Evolutionary conservation across 768 basidiomycete species (phyloP), one percentile per base, ranked within the genome.

Genomic region (Phlebiopsis gigantea): DNA sequence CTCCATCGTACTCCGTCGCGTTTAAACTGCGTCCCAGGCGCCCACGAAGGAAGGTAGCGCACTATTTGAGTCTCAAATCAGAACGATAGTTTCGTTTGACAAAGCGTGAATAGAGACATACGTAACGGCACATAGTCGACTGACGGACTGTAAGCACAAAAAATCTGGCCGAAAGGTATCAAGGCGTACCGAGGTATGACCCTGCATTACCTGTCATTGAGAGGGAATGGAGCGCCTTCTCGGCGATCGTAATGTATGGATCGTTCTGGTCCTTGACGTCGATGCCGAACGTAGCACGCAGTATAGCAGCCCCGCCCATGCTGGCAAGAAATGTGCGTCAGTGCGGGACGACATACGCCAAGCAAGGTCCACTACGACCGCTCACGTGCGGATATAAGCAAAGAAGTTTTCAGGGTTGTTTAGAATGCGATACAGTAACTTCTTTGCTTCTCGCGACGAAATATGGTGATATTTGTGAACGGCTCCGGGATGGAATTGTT

Each of bases 381-480:
- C 53, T 14, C 47, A 59, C 58, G 31, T 10, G 6, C 46, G 53
- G 1, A 55, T 17, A 50, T 41, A n/a, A 5, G 21, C 7, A 7
- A 59, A 45, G 30, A 71, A 69, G 19, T 62, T 61, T 2, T 63
- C 60, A 26, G 71, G 70, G 0, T 63, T 49, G 30, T 65, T 61
- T 12, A 69, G 55, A n/a, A 72, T 53, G 19, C 58, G 62, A 5
- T 46, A n/a, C 21, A 72, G 61, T 8, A 71, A 49, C 10, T 53
- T 63, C 39, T 59, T 61, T 29, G 64, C 59, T 52, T 72, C 71
- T 48, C 57, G 51, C n/a, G 47, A 59, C 58, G 69, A 66, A 7
- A 64, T 53, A 1, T 58, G 62, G 9, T 52, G 57, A 51, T 66
- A 71, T 25, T 56, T 51, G 19, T 56, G 15, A 1, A 67, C 19